Percentiles rank a stretch among this genome's conserved stretches.
These are phyloP conservation scores for Hypoxylon sp. DNA, from an alignment of 2,329 filamentous ascomycete genomes.

Conservation along the genomic window DNA sequence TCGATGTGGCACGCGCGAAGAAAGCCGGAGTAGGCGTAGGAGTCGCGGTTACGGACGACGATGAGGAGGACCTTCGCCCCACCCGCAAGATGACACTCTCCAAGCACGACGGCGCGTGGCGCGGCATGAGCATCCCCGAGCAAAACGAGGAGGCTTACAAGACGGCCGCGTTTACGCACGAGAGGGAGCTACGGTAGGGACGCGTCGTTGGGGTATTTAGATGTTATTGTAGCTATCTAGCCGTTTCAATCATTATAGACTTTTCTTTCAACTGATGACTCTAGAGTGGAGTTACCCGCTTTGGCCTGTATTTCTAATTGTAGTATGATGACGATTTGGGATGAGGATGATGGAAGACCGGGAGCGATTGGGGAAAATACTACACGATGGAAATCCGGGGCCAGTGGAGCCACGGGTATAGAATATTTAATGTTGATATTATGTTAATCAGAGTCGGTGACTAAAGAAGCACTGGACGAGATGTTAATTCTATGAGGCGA, in stretches of 20 bases:
- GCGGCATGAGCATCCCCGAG: slow-evolving; percentile 27
- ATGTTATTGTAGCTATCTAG: slow-evolving; percentile 1
- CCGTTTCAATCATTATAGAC: slow-evolving; percentile 7
- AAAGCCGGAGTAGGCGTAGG: background rate
- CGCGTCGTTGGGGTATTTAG: background rate
- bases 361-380: background rate
- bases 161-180: slow-evolving; percentile 17
- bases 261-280: background rate
- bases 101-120: slow-evolving; percentile 37
- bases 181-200: slow-evolving; percentile 30
- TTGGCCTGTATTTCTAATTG: background rate
- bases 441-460: background rate
- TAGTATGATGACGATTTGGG: background rate
- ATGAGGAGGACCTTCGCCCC: background rate
- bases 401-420: background rate
- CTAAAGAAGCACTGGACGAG: background rate
- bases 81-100: slow-evolving; percentile 42
- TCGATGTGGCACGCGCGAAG: slow-evolving; percentile 10
- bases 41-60: slow-evolving; percentile 7
- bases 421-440: background rate
- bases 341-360: background rate
- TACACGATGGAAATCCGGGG: background rate
- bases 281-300: background rate
- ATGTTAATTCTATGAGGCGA: background rate
- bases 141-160: slow-evolving; percentile 24